Conservation (phyloP, 768 basidiomycete genomes). For the Tricholoma flavovirens region DNA sequence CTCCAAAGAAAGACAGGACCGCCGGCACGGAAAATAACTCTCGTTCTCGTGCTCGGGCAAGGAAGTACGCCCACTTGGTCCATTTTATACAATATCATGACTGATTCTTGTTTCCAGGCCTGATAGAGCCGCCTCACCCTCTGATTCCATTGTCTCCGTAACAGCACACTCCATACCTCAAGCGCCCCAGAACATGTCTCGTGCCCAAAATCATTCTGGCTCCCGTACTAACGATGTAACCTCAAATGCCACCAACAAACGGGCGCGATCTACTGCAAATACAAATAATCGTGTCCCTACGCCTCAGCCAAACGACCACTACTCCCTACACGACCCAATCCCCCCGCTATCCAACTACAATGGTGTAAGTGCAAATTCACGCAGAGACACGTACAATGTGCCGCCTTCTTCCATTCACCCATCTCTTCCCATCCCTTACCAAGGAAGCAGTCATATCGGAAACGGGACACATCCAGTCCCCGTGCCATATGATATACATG, state of each 20-base stretch:
- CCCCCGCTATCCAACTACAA: constrained; percentile 15
- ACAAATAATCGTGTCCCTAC: constrained; percentile 36
- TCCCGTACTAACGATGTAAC: constrained; percentile 8
- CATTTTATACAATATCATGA: constrained; percentile 6
- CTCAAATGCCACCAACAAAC: constrained; percentile 31
- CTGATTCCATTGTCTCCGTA: constrained; percentile 68
- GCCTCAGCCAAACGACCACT: constrained; percentile 33
- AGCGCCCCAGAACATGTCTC: constrained; percentile 21
- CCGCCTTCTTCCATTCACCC: constrained; percentile 53
- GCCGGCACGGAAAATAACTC: constrained; percentile 33
- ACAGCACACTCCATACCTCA: constrained; percentile 49
- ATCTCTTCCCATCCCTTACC: constrained; percentile 47
- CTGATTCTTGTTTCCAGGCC: constrained; percentile 30
- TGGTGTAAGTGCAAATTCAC: constrained; percentile 15
- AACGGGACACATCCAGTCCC: constrained; percentile 28
- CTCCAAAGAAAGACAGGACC: constrained; percentile 59
- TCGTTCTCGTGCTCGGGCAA: constrained; percentile 48
- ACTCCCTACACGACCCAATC: constrained; percentile 25
- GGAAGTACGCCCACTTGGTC: constrained; percentile 44
- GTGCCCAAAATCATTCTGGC: constrained; percentile 22
- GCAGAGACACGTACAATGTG: constrained; percentile 39
- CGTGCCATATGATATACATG: constrained; percentile 37
- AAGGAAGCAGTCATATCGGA: constrained; percentile 21
- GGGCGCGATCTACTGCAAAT: constrained; percentile 34
- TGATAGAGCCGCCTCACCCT: constrained; percentile 63